phyloP scores from a whole-genome alignment of 2,329 filamentous ascomycete species.

The Teratosphaeria zuluensis region DNA sequence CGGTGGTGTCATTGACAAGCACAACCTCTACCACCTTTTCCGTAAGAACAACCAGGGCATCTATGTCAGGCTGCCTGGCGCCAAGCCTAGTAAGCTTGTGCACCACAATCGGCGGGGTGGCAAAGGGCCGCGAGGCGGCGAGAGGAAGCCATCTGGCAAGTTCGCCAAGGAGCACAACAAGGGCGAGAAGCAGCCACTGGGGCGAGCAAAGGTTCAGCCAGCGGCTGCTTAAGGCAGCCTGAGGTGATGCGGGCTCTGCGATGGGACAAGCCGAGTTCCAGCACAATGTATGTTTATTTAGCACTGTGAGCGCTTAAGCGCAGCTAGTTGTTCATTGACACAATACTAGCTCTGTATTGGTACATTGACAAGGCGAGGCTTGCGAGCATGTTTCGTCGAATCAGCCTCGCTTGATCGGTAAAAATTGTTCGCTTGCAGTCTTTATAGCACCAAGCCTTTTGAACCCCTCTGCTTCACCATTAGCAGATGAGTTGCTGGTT shows the following conservation, averaged over 20 bases:
- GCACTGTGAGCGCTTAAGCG: not conserved
- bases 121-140: constrained; percentile 2
- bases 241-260: not conserved
- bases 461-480: no score
- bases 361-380: not conserved
- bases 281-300: not conserved
- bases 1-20: not conserved
- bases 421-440: not conserved
- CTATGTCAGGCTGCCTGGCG: constrained; percentile 19
- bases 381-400: not conserved
- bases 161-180: not conserved
- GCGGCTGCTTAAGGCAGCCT: not conserved
- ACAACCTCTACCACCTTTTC: not conserved
- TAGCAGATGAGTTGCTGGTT: no score
- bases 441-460: no score
- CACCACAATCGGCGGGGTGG: not conserved
- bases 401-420: not conserved
- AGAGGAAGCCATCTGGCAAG: constrained; percentile 1
- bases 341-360: not conserved
- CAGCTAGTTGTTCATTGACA: not conserved
- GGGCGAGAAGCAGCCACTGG: not conserved
- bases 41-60: constrained; percentile 12
- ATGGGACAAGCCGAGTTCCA: not conserved
- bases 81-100: constrained; percentile 10
- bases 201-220: not conserved